Evolutionary conservation across 1,284 basidiomycete species (phyloP).

Genomic region (Apiotrichum sp.): DNA sequence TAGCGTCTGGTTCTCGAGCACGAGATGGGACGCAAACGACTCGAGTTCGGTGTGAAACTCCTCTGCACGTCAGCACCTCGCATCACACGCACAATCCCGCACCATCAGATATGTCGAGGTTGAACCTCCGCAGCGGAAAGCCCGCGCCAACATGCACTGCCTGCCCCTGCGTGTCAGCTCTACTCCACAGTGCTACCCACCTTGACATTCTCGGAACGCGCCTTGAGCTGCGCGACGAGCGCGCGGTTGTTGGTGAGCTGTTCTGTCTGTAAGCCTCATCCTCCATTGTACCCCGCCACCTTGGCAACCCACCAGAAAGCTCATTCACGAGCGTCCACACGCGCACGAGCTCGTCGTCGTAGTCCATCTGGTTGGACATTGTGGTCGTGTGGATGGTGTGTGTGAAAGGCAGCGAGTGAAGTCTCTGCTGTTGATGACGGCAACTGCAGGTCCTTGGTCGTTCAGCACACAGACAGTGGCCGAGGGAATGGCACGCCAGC

Average conservation of each 20-base stretch:
- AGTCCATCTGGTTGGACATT: constrained; percentile 26
- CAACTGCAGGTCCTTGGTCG: no score
- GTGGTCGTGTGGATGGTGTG: not conserved
- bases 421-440: no score
- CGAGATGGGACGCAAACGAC: constrained; percentile 76
- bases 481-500: no score
- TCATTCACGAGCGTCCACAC: constrained; percentile 75
- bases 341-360: constrained; percentile 63
- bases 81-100: constrained; percentile 22
- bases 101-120: constrained; percentile 88
- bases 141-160: constrained; percentile 71
- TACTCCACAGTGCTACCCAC: constrained; percentile 62
- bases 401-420: no score
- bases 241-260: constrained; percentile 83
- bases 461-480: no score
- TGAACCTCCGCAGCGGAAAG: constrained; percentile 79
- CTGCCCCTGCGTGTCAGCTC: constrained; percentile 60
- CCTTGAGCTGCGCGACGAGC: constrained; percentile 64
- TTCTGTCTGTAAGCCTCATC: constrained; percentile 50
- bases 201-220: constrained; percentile 72
- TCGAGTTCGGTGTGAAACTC: constrained; percentile 89
- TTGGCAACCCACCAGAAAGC: constrained; percentile 48
- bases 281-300: no score
- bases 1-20: constrained; percentile 88
- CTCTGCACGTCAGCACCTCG: constrained; percentile 54